A percentile compares a stretch with the other conserved stretches of the same genome.
phyloP scores from a whole-genome alignment of 2,329 filamentous ascomycete genomes.

The Nakataea oryzae region DNA sequence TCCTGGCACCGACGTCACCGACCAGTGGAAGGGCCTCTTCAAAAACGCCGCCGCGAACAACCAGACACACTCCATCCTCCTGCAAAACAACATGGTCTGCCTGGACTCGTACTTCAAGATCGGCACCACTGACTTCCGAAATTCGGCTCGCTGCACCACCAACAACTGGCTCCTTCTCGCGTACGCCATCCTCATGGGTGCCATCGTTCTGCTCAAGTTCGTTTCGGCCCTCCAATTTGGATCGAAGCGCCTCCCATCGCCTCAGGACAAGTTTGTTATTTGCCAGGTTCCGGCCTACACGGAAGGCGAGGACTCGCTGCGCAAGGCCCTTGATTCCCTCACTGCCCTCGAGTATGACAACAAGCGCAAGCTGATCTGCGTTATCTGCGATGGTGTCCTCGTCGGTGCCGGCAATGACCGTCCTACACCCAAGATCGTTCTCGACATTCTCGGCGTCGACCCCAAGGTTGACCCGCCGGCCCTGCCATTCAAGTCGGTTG shows the following conservation, averaged over 20 bases:
- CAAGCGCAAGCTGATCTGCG: slow-evolving; percentile 91
- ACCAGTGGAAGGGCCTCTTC: slow-evolving; percentile 47
- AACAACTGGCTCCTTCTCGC: slow-evolving; percentile 86
- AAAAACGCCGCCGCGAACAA: slow-evolving; percentile 41
- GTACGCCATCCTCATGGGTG: slow-evolving; percentile 75
- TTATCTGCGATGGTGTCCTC: slow-evolving; percentile 96
- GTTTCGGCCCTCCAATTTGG: slow-evolving; percentile 87
- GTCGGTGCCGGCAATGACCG: slow-evolving; percentile 93
- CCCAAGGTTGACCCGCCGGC: slow-evolving; percentile 93
- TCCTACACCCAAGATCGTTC: slow-evolving; percentile 92
- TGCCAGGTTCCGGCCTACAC: slow-evolving; percentile 97
- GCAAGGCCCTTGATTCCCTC: slow-evolving; percentile 87
- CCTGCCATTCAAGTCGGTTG: slow-evolving; percentile 87
- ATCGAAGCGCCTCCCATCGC: slow-evolving; percentile 76
- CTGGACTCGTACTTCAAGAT: slow-evolving; percentile 75
- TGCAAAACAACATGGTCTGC: slow-evolving; percentile 64
- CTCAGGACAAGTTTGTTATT: slow-evolving; percentile 98
- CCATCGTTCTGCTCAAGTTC: slow-evolving; percentile 80
- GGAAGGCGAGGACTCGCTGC: slow-evolving; percentile 88
- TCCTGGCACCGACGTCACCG: slow-evolving; percentile 69
- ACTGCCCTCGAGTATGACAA: slow-evolving; percentile 96
- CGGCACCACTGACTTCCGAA: slow-evolving; percentile 77
- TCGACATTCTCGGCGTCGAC: slow-evolving; percentile 94
- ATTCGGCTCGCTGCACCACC: slow-evolving; percentile 64
- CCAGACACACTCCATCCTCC: slow-evolving; percentile 33